Percentiles rank a stretch among this genome's conserved stretches.
Evolutionary conservation across 1,284 basidiomycete genomes (phyloP).

Genomic region (Ceratobasidium papillatum): DNA sequence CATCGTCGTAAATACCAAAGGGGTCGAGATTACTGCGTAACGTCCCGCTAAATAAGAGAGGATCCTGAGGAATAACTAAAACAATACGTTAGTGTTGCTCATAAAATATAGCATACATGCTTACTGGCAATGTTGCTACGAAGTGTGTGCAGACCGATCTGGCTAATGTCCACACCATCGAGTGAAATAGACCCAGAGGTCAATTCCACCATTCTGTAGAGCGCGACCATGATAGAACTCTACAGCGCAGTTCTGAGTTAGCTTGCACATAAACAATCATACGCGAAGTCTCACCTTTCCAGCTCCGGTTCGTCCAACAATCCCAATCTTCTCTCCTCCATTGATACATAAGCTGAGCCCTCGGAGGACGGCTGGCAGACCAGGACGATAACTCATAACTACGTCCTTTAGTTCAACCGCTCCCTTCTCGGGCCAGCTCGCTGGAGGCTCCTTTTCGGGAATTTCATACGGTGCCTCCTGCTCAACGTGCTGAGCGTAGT

Average conservation of each 20-base stretch:
- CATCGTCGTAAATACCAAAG: constrained; percentile 78
- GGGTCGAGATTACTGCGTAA: constrained; percentile 84
- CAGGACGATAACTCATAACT: constrained; percentile 75
- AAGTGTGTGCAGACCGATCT: constrained; percentile 71
- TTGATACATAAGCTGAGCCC: constrained; percentile 69
- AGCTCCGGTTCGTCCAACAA: constrained; percentile 67
- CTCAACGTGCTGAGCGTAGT: constrained; percentile 79
- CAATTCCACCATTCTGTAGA: constrained; percentile 70
- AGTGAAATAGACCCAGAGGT: constrained; percentile 66
- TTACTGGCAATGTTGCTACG: constrained; percentile 69
- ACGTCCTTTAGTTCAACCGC: constrained; percentile 68
- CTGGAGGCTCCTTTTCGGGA: constrained; percentile 63
- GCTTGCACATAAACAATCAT: neutral
- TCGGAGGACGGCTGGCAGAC: constrained; percentile 60
- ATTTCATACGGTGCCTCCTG: constrained; percentile 82
- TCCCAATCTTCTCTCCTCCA: constrained; percentile 89
- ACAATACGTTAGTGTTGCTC: neutral
- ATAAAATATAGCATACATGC: constrained; percentile 52
- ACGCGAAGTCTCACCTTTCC: constrained; percentile 41
- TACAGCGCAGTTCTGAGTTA: constrained; percentile 47
- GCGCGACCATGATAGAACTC: constrained; percentile 69
- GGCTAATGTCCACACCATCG: constrained; percentile 45
- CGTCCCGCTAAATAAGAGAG: constrained; percentile 72
- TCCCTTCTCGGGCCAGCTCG: constrained; percentile 70
- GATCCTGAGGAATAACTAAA: constrained; percentile 85